Percentiles rank a stretch among this genome's conserved stretches.
These are phyloP conservation scores for Lactarius hatsudake DNA, from an alignment of 768 basidiomycete species.

Conservation along the genomic window DNA sequence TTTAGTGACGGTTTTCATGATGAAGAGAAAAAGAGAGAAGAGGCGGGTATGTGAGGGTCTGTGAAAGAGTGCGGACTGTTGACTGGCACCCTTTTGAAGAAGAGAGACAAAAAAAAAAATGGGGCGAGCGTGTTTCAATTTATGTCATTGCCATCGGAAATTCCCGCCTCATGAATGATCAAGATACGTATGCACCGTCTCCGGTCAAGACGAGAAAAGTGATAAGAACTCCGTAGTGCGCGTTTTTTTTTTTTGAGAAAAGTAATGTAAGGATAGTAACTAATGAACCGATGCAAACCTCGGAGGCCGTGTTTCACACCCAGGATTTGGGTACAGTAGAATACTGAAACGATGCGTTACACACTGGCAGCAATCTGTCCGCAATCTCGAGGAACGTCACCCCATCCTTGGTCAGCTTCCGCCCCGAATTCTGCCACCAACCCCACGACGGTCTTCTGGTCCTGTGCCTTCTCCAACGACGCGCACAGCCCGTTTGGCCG, in stretches of 20 bases:
- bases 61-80: background rate
- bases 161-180: conserved; percentile 12
- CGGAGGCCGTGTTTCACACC: no score
- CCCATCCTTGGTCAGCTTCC: conserved; percentile 77
- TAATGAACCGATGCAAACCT: no score
- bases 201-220: no score
- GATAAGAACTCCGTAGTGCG: no score
- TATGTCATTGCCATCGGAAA: background rate
- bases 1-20: conserved; percentile 27
- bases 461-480: conserved; percentile 50
- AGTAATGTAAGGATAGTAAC: no score
- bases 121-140: background rate
- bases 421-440: conserved; percentile 73
- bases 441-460: conserved; percentile 55
- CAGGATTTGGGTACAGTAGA: no score
- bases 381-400: conserved; percentile 64
- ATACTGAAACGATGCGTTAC: background rate
- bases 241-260: no score
- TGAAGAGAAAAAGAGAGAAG: background rate
- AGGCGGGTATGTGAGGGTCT: background rate
- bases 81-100: background rate
- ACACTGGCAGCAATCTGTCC: conserved; percentile 45
- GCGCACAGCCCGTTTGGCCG: conserved; percentile 55
- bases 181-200: no score
- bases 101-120: background rate